Conservation (phyloP, 139 green algal species). For the Micractinium conductrix region DNA sequence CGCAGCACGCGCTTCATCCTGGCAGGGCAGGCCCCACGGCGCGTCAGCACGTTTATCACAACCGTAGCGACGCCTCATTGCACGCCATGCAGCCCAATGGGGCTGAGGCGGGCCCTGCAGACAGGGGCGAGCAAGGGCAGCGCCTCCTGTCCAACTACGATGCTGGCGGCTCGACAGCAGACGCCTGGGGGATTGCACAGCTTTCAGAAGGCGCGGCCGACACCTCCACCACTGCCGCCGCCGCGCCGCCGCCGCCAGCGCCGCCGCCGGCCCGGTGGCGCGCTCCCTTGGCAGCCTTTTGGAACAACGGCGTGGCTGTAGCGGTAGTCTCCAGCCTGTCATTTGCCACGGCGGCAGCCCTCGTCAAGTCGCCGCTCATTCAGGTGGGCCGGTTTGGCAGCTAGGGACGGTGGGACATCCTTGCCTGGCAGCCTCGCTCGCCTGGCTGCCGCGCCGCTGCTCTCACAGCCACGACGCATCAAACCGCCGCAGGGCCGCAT, state of each 20-base stretch:
- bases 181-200: no score
- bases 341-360: neutral
- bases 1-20: no score
- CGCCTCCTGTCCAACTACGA: no score
- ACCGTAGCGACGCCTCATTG: no score
- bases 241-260: no score
- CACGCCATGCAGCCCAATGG: no score
- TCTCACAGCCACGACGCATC: neutral
- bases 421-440: conserved; percentile 20
- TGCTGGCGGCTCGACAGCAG: no score
- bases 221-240: neutral
- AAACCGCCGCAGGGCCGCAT: conserved; percentile 36
- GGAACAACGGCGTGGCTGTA: conserved; percentile 27
- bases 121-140: no score
- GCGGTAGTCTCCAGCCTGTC: conserved; percentile 2
- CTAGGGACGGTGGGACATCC: conserved; percentile 1
- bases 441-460: no score
- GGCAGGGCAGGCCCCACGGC: no score
- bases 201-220: neutral
- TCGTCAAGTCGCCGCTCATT: neutral
- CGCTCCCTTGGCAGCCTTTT: conserved; percentile 1
- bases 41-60: no score
- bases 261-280: neutral
- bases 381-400: conserved; percentile 13
- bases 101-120: no score